Evolutionary conservation across 192 early-diverging fungal genomes (phyloP).

Genomic region (Entomortierella parvispora): DNA sequence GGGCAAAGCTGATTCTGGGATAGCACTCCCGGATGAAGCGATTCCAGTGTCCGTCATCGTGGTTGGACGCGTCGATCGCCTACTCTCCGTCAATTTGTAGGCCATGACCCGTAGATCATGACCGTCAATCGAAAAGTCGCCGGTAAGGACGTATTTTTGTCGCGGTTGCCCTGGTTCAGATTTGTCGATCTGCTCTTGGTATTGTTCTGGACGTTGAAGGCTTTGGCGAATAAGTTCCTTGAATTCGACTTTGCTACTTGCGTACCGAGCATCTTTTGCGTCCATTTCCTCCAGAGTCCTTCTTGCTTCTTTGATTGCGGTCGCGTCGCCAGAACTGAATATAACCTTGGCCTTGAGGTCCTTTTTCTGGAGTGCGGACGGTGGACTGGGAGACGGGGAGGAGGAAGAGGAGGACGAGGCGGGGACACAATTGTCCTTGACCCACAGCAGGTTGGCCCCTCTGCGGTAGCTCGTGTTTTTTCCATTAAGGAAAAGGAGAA

Average conservation of each 20-base stretch:
- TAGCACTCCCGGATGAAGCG: slow-evolving; percentile 1
- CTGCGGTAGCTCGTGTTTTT: slow-evolving; percentile 31
- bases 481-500: slow-evolving; percentile 22
- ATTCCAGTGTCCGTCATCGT: slow-evolving; percentile 4
- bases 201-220: slow-evolving; percentile 15
- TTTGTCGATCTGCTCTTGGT: slow-evolving; percentile 27
- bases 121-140: slow-evolving; percentile 27
- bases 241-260: slow-evolving; percentile 8
- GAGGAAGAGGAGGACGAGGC: slow-evolving; percentile 7
- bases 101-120: slow-evolving; percentile 23
- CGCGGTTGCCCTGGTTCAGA: slow-evolving; percentile 12
- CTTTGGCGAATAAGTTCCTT: slow-evolving; percentile 22
- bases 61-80: background rate
- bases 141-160: slow-evolving; percentile 21
- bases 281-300: slow-evolving; percentile 15
- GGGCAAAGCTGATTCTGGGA: slow-evolving; percentile 3
- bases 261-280: slow-evolving; percentile 17
- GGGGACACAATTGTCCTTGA: background rate
- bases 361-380: slow-evolving; percentile 14
- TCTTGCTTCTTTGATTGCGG: slow-evolving; percentile 23
- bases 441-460: slow-evolving; percentile 19
- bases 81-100: slow-evolving; percentile 21
- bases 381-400: slow-evolving; percentile 7
- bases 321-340: slow-evolving; percentile 9
- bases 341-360: slow-evolving; percentile 7